Conservation (phyloP, 1,284 basidiomycete species). For the Grifola frondosa region DNA sequence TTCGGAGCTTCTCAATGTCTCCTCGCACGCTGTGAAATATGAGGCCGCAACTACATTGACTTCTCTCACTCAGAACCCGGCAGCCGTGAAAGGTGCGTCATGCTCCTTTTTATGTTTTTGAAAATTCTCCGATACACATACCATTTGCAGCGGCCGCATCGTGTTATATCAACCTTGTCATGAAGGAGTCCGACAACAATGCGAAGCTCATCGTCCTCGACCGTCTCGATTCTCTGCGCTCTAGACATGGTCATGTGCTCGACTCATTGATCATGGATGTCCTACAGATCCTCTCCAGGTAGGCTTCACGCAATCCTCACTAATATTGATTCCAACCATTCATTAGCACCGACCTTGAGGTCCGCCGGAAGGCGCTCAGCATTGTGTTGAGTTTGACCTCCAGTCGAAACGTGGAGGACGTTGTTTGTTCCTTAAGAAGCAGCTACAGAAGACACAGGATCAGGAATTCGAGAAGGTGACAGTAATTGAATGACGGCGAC, state of each 20-base stretch:
- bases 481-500: neutral
- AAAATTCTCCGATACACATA: neutral
- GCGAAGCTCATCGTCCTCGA: slow-evolving; percentile 98
- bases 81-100: slow-evolving; percentile 85
- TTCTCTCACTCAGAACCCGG: slow-evolving; percentile 92
- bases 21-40: slow-evolving; percentile 96
- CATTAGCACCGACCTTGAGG: slow-evolving; percentile 92
- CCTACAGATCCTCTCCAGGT: slow-evolving; percentile 86
- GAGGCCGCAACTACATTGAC: slow-evolving; percentile 97
- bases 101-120: neutral
- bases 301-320: slow-evolving; percentile 11
- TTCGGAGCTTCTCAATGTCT: slow-evolving; percentile 90
- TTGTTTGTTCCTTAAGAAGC: slow-evolving; percentile 98
- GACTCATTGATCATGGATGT: slow-evolving; percentile 97
- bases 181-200: slow-evolving; percentile 98
- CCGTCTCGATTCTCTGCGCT: slow-evolving; percentile 81
- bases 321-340: neutral
- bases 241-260: slow-evolving; percentile 89
- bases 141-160: slow-evolving; percentile 77
- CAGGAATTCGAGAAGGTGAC: slow-evolving; percentile 80
- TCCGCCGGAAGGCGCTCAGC: slow-evolving; percentile 88
- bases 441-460: slow-evolving; percentile 90
- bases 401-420: slow-evolving; percentile 96
- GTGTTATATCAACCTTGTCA: slow-evolving; percentile 86
- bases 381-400: slow-evolving; percentile 95